Conservation (phyloP, 1,284 basidiomycete species). For the Microbotryomycetes sp. region DNA sequence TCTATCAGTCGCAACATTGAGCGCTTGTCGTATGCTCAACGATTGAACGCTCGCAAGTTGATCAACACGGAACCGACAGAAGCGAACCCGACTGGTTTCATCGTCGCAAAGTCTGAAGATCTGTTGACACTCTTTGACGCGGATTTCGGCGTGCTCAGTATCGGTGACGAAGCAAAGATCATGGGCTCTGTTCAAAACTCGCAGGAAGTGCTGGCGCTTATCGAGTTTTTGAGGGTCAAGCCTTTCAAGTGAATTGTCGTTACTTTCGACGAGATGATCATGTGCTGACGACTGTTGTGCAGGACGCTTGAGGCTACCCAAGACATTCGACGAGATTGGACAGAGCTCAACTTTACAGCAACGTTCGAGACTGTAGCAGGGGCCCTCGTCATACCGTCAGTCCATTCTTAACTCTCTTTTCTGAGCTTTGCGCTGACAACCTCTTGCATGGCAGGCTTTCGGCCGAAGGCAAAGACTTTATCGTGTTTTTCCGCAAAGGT, state of each 20-base stretch:
- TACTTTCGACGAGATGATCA: too few relatives aligned
- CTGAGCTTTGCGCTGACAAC: slow-evolving; percentile 63
- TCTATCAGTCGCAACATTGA: slow-evolving; percentile 79
- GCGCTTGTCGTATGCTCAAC: slow-evolving; percentile 68
- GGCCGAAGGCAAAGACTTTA: slow-evolving; percentile 48
- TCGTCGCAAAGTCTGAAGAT: slow-evolving; percentile 79
- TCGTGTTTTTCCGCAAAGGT: slow-evolving; percentile 70
- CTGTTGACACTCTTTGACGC: slow-evolving; percentile 73
- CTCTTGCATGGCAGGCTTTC: slow-evolving; percentile 2
- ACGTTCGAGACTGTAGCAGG: slow-evolving; percentile 70
- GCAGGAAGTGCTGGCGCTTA: slow-evolving; percentile 75
- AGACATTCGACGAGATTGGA: slow-evolving; percentile 62
- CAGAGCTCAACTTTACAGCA: slow-evolving; percentile 61
- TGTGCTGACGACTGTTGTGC: not conserved
- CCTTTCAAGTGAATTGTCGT: too few relatives aligned
- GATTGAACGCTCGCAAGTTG: slow-evolving; percentile 69
- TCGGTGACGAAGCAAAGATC: slow-evolving; percentile 75
- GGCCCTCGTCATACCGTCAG: slow-evolving; percentile 61
- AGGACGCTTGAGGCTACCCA: slow-evolving; percentile 60
- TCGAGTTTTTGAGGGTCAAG: slow-evolving; percentile 70
- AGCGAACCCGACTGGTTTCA: slow-evolving; percentile 69
- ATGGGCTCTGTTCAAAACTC: slow-evolving; percentile 70
- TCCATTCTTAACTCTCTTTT: slow-evolving; percentile 63
- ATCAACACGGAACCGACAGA: slow-evolving; percentile 70
- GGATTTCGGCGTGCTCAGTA: slow-evolving; percentile 72